phyloP scores from a whole-genome alignment of 225 moss, liverwort and hornwort genomes.

The Marchantia paleacea region DNA sequence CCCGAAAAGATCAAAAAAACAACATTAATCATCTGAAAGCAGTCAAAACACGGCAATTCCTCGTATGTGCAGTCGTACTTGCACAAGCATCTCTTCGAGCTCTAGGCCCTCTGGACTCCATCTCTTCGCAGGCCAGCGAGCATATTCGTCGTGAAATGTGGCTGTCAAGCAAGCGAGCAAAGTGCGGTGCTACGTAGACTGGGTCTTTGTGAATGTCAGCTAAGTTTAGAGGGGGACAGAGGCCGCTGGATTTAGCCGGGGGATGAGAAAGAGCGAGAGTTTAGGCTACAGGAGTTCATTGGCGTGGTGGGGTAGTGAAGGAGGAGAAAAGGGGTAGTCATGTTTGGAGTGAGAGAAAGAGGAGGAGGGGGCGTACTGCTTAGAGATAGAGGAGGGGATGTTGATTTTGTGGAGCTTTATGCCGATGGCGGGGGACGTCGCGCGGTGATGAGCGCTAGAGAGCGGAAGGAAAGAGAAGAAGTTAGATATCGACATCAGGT shows the following conservation, averaged over 20 bases:
- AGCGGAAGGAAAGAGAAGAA: slow-evolving; percentile 15
- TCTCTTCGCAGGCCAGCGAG: not conserved
- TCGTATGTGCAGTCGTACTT: not conserved
- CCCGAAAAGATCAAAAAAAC: not conserved
- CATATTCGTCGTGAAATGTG: slow-evolving; percentile 3
- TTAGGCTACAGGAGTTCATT: slow-evolving; percentile 19
- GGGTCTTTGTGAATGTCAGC: not conserved
- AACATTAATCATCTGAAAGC: not conserved
- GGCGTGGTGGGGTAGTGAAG: not conserved
- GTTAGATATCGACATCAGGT: slow-evolving; percentile 16
- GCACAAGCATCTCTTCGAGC: not conserved
- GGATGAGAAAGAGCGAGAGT: slow-evolving; percentile 5
- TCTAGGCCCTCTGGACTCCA: not conserved
- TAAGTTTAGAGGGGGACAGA: slow-evolving; percentile 13
- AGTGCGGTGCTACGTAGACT: not conserved
- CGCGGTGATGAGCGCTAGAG: slow-evolving; percentile 21
- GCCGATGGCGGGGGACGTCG: slow-evolving; percentile 20
- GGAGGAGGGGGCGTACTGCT: not conserved
- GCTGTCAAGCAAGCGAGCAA: not conserved
- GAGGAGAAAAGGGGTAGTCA: slow-evolving; percentile 1
- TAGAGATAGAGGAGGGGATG: not conserved
- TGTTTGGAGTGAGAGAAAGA: slow-evolving; percentile 11
- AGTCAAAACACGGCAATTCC: not conserved
- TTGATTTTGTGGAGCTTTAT: slow-evolving; percentile 2
- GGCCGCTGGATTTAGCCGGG: slow-evolving; percentile 21